A percentile compares a stretch with the other conserved stretches of the same genome.
phyloP scores from a whole-genome alignment of 1,139 yeast genomes.

The Torulaspora globosa region DNA sequence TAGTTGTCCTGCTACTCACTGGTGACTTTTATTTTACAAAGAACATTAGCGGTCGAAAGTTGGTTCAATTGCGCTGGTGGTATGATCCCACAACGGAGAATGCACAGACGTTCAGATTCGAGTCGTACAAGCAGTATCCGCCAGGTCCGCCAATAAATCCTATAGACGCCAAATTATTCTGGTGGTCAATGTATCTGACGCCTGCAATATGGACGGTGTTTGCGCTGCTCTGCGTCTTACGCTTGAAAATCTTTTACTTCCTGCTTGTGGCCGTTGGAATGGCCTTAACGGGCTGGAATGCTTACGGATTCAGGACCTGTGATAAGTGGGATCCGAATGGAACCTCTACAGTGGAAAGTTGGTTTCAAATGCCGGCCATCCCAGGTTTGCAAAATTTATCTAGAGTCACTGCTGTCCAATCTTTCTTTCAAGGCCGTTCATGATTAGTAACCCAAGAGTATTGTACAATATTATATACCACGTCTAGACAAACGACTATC shows the following conservation, averaged over 20 bases:
- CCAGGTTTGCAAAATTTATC: constrained; percentile 30
- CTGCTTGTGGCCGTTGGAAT: constrained; percentile 62
- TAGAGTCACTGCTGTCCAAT: constrained; percentile 27
- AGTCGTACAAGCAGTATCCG: constrained; percentile 35
- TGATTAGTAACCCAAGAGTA: constrained; percentile 4
- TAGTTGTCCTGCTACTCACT: constrained; percentile 67
- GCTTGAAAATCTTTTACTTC: constrained; percentile 71
- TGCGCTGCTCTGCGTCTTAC: constrained; percentile 71
- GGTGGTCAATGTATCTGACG: constrained; percentile 71
- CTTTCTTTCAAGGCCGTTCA: constrained; percentile 28
- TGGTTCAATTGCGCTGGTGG: constrained; percentile 97
- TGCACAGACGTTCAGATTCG: constrained; percentile 39
- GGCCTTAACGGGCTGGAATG: constrained; percentile 70
- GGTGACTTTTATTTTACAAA: constrained; percentile 94
- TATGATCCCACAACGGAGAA: constrained; percentile 46
- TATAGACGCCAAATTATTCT: constrained; percentile 82
- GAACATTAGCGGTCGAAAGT: constrained; percentile 80
- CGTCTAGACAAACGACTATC: constrained; percentile 41
- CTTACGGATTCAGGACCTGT: constrained; percentile 85
- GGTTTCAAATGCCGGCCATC: constrained; percentile 34
- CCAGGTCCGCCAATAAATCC: constrained; percentile 64
- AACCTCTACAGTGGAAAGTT: constrained; percentile 14
- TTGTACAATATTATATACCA: constrained; percentile 4
- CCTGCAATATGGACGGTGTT: constrained; percentile 74
- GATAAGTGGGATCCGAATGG: constrained; percentile 54